These are phyloP conservation scores for Xylariales sp. DNA, from an alignment of 2,329 filamentous ascomycete genomes.

Conservation along the genomic window DNA sequence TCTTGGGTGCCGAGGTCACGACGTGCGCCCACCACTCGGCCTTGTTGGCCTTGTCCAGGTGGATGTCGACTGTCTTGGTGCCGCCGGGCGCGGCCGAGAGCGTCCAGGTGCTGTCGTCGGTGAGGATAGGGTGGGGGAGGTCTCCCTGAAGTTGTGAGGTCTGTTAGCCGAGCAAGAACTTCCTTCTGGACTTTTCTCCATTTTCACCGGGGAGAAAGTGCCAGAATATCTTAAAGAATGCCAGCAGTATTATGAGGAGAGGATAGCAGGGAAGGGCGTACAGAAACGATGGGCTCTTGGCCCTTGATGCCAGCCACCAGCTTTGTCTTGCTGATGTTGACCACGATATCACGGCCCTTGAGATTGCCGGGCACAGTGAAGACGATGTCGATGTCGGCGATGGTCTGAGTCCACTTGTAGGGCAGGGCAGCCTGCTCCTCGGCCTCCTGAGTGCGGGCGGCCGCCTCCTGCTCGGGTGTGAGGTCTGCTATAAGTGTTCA, in stretches of 20 bases:
- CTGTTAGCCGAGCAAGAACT: too few species aligned
- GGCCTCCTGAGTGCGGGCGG: conserved; percentile 65
- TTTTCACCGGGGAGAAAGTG: too few species aligned
- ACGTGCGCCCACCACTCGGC: conserved; percentile 99
- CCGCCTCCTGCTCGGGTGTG: conserved; percentile 52
- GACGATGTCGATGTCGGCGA: conserved; percentile 79
- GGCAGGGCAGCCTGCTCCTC: conserved; percentile 87
- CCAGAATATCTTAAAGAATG: too few species aligned
- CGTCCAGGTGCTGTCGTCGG: conserved; percentile 94
- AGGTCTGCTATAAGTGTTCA: conserved; percentile 37
- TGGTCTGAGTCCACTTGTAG: conserved; percentile 96
- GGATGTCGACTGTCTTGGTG: conserved; percentile 65
- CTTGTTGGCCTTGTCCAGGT: conserved; percentile 94
- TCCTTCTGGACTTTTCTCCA: too few species aligned
- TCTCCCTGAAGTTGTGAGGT: too few species aligned
- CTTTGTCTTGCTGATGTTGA: conserved; percentile 75
- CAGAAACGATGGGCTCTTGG: conserved; percentile 77
- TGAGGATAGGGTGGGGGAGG: conserved; percentile 71
- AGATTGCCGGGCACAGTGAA: conserved; percentile 76
- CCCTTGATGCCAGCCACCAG: conserved; percentile 84
- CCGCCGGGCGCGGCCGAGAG: conserved; percentile 70
- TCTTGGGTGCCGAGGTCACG: conserved; percentile 78
- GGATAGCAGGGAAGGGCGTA: too few species aligned
- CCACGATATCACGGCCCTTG: conserved; percentile 77
- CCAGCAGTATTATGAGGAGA: too few species aligned